phyloP scores from a whole-genome alignment of 2,329 filamentous ascomycete species.

The Thielaviopsis populi region DNA sequence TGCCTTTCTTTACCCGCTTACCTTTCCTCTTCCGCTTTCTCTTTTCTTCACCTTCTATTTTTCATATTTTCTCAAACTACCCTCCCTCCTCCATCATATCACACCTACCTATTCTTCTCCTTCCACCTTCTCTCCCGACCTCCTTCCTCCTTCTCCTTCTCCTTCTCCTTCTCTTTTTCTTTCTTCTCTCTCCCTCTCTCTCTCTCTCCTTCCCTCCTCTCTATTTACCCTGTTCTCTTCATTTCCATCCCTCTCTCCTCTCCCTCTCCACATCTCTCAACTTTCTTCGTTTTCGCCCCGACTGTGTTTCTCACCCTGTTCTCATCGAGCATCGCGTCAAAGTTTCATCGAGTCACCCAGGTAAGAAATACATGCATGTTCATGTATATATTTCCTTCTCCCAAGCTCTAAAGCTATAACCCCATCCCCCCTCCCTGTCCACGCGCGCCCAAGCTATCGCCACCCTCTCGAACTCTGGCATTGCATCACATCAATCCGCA shows the following conservation, averaged over 20 bases:
- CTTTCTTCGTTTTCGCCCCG: conserved; percentile 9
- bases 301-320: conserved; percentile 16
- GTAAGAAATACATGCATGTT: neutral
- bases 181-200: conserved; percentile 19
- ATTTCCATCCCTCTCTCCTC: conserved; percentile 19
- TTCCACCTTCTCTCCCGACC: conserved; percentile 19
- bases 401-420: neutral
- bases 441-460: conserved; percentile 12
- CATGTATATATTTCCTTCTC: neutral
- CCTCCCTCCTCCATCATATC: conserved; percentile 34
- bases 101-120: conserved; percentile 18
- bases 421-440: neutral
- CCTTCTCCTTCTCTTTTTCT: conserved; percentile 20
- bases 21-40: conserved; percentile 5
- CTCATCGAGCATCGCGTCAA: conserved; percentile 5
- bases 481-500: neutral
- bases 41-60: neutral
- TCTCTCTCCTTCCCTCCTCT: conserved; percentile 22
- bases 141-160: conserved; percentile 19
- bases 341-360: neutral
- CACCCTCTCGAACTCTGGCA: conserved; percentile 7
- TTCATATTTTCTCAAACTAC: neutral
- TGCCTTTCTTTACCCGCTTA: neutral
- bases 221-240: conserved; percentile 20
- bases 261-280: conserved; percentile 18